These are phyloP conservation scores for Candida nitratophila DNA, from an alignment of 805 yeast genomes.

Conservation along the genomic window DNA sequence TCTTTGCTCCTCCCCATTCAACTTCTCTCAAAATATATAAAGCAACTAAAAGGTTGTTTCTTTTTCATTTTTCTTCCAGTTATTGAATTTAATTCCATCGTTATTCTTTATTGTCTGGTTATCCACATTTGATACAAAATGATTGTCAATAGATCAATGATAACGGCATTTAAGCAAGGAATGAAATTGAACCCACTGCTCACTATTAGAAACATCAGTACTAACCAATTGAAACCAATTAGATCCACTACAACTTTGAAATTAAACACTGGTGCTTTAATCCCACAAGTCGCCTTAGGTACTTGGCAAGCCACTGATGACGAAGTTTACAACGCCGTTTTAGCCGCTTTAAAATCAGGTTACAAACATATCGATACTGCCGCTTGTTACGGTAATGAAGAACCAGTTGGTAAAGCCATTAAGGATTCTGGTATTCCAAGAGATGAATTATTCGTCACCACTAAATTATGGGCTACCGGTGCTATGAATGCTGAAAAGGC, in stretches of 20 bases:
- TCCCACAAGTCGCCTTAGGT: conserved; percentile 69
- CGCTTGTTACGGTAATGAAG: conserved; percentile 60
- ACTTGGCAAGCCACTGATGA: conserved; percentile 59
- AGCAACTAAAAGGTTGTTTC: too few relatives aligned
- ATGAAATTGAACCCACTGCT: too few relatives aligned
- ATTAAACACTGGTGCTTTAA: conserved; percentile 52
- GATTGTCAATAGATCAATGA: too few relatives aligned
- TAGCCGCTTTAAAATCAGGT: conserved; percentile 56
- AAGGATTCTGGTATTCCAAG: conserved; percentile 33
- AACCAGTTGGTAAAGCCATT: conserved; percentile 60
- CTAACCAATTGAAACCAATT: background rate
- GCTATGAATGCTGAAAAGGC: conserved; percentile 36
- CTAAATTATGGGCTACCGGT: conserved; percentile 50
- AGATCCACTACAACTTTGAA: conserved; percentile 14
- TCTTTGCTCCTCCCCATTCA: too few relatives aligned
- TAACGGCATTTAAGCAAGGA: too few relatives aligned
- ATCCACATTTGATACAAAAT: too few relatives aligned
- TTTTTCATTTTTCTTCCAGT: too few relatives aligned
- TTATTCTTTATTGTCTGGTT: too few relatives aligned
- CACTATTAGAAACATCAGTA: background rate
- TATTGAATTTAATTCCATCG: too few relatives aligned
- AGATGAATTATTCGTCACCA: conserved; percentile 51
- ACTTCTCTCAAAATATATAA: too few relatives aligned
- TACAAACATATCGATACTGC: conserved; percentile 76
- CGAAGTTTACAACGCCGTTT: conserved; percentile 44